Base-by-base conservation (phyloP, 257 asterid genomes). In the Nicotiana noctiflora region DNA sequence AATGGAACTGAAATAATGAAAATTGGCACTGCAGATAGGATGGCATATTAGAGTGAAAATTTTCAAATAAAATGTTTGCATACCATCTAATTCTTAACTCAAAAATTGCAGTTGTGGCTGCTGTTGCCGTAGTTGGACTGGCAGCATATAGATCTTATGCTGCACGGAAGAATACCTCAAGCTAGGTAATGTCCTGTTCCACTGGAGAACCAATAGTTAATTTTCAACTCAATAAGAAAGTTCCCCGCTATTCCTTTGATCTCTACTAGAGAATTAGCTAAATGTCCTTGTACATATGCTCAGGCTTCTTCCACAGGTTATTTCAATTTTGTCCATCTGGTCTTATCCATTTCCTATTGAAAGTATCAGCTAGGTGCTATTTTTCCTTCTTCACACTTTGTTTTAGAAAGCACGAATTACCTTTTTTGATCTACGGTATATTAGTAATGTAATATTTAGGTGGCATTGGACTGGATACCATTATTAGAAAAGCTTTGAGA, bases 31-130 rank as follows among this genome's bases (percentile, higher is more conserved):
- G 31, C 12, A 61, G 23, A 79, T 21, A 49, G 44, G 61, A 57
- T 32, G 17, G 62, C 4, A 46, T 10, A 21, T 21, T 15, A 40
- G 25, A 34, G 10, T 7, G 1, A 53, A 53, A 7, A 5, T 15
- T 51, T 32, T 53, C 60, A 1, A 6, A 57, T 25, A 15, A 74
- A 74, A 23, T 74, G 23, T 46, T 49, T 74, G 40, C 25, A 72
- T 72, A 46, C 44, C 62, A 19, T 44, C 76, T 77, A 76, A 68
- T 60, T 78, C 79, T 53, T 18, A 62, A 74, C 57, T 51, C 65
- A 80, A 82, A 31, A 82, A 31, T 80, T 81, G 87, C 97, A 95
- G 99, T 95, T 86, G 97, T 93, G 77, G 94, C 97, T 80, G 99
- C 97, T 74, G 87, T 91, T 76, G 87, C 95, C 27, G 89, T 93